Evolutionary conservation across 2,329 filamentous ascomycete species (phyloP).

Genomic region (Diaporthe sp.): DNA sequence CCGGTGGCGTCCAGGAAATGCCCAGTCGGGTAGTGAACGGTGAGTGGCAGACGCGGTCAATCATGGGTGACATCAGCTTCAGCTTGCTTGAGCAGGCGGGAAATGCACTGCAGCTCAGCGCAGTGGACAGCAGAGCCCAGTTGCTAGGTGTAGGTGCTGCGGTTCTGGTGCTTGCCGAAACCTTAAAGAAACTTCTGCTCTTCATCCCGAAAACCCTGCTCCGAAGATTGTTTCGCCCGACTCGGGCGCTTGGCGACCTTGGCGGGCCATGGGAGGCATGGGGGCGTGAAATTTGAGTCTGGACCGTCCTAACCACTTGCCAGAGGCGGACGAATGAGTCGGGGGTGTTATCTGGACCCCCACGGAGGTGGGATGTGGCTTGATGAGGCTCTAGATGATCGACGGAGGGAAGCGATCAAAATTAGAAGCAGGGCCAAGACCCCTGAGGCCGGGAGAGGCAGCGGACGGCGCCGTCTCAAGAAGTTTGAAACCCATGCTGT

Average conservation of each 20-base stretch:
- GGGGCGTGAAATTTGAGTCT: constrained; percentile 13
- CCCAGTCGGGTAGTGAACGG: not conserved
- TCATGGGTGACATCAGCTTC: constrained; percentile 13
- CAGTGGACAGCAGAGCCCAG: not conserved
- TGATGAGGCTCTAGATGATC: constrained; percentile 32
- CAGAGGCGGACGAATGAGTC: not conserved
- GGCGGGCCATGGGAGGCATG: not conserved
- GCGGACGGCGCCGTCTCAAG: constrained; percentile 27
- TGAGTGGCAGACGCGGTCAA: not conserved
- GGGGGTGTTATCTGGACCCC: constrained; percentile 18
- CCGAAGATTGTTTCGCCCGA: constrained; percentile 30
- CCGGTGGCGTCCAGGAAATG: not conserved
- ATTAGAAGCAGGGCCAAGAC: constrained; percentile 22
- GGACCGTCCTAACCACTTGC: not conserved
- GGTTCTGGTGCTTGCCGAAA: constrained; percentile 27
- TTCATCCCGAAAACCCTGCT: constrained; percentile 17
- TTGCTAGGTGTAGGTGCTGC: not conserved
- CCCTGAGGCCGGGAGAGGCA: constrained; percentile 22
- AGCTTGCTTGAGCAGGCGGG: not conserved
- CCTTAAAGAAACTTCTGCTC: constrained; percentile 25
- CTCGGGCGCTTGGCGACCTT: constrained; percentile 25
- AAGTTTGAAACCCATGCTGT: constrained; percentile 14
- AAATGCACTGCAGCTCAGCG: not conserved
- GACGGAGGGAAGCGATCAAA: constrained; percentile 26
- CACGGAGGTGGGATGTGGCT: constrained; percentile 27